Conservation (phyloP, 2,329 filamentous ascomycete genomes). For the Neofusicoccum umdonicola region DNA sequence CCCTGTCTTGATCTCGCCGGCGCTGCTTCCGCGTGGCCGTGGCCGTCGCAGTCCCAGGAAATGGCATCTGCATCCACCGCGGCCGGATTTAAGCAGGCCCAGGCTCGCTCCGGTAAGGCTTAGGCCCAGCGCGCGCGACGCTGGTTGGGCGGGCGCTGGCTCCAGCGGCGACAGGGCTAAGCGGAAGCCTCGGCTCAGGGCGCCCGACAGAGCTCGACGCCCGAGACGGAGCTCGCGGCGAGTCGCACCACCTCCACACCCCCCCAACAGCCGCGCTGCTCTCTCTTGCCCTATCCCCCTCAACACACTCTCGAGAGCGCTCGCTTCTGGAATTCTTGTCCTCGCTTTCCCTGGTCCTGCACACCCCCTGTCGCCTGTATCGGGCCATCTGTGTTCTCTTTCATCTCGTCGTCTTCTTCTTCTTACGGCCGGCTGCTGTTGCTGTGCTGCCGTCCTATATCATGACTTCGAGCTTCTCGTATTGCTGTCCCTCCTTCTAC, state of each 20-base stretch:
- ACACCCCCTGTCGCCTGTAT: neutral
- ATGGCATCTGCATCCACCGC: neutral
- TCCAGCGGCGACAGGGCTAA: neutral
- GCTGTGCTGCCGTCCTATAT: neutral
- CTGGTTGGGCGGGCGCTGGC: too few species aligned
- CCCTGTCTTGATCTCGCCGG: too few species aligned
- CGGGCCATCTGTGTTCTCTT: neutral
- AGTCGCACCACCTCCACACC: conserved; percentile 2
- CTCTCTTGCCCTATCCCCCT: too few species aligned
- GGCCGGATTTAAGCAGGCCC: neutral
- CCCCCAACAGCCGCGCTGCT: neutral
- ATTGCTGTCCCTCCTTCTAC: neutral
- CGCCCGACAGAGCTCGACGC: neutral
- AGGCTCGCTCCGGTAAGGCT: neutral
- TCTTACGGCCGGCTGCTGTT: neutral
- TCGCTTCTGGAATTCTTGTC: neutral
- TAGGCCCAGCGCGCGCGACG: neutral
- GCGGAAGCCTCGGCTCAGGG: conserved; percentile 6
- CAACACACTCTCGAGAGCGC: neutral
- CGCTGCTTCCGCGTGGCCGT: too few species aligned
- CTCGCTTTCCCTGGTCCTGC: neutral
- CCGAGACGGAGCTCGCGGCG: neutral
- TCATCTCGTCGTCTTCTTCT: neutral
- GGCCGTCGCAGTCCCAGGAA: too few species aligned
- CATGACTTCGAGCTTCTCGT: neutral